Evolutionary conservation across 2,329 filamentous ascomycete genomes (phyloP).

Genomic region (Colletotrichum sp.): DNA sequence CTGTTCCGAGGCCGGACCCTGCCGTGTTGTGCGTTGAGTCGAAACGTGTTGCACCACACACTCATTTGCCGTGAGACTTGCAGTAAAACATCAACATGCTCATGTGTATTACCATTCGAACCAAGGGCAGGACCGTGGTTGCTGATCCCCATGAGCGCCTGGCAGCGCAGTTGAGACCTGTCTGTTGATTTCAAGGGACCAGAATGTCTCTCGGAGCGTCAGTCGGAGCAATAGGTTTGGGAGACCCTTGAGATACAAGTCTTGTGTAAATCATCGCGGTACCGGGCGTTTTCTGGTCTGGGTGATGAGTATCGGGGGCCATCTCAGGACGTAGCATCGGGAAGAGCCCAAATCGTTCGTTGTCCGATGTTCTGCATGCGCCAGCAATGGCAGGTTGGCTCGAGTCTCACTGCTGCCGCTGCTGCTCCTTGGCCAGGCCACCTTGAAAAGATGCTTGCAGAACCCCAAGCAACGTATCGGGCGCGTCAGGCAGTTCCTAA

Average conservation of each 20-base stretch:
- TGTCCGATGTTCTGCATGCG: not conserved
- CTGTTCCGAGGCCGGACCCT: not conserved
- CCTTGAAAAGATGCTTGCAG: not conserved
- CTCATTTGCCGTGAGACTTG: not conserved
- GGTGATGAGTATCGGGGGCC: not conserved
- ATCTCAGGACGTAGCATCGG: not conserved
- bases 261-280: not conserved
- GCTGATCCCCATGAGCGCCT: not conserved
- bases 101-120: not conserved
- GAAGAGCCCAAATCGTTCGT: not conserved
- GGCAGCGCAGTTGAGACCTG: not conserved
- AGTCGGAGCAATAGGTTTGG: not conserved
- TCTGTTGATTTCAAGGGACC: not conserved
- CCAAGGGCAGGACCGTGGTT: not conserved
- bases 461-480: not conserved
- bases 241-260: not conserved
- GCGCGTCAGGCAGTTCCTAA: not conserved
- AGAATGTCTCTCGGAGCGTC: not conserved
- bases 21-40: not conserved
- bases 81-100: not conserved
- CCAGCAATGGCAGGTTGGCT: not conserved
- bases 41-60: not conserved
- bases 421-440: not conserved
- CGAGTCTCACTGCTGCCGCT: not conserved
- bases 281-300: not conserved